Evolutionary conservation across 371 early-diverging fungal species (phyloP).

Genomic region (Apophysomyces elegans): DNA sequence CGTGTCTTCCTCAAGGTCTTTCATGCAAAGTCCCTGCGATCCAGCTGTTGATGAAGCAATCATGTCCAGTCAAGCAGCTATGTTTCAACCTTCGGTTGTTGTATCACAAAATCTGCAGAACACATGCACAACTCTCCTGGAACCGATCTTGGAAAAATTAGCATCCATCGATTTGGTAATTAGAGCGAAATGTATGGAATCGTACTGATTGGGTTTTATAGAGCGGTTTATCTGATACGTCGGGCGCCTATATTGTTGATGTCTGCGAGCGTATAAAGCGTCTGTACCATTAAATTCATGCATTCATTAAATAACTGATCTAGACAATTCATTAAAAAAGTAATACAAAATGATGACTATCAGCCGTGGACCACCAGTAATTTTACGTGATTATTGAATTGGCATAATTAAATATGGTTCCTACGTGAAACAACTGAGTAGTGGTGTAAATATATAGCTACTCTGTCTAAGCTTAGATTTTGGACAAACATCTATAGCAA

Average conservation of each 20-base stretch:
- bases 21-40: constrained; percentile 30
- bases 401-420: no score
- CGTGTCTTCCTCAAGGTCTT: constrained; percentile 13
- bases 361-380: no score
- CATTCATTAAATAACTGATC: background rate
- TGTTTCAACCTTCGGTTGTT: constrained; percentile 34
- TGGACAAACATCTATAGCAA: no score
- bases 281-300: background rate
- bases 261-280: background rate
- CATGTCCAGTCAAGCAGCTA: constrained; percentile 25
- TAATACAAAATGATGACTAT: background rate
- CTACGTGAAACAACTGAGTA: no score
- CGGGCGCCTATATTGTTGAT: background rate
- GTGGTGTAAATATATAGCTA: no score
- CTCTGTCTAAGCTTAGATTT: no score
- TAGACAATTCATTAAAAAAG: background rate
- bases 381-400: no score
- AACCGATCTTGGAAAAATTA: constrained; percentile 30
- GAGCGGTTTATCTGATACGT: background rate
- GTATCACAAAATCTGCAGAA: constrained; percentile 22
- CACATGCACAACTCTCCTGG: constrained; percentile 17
- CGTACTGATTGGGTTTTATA: background rate
- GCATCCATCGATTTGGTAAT: constrained; percentile 21
- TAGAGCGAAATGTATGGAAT: background rate
- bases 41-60: constrained; percentile 21